phyloP scores from a whole-genome alignment of 768 basidiomycete species.

The Suillus clintonianus region DNA sequence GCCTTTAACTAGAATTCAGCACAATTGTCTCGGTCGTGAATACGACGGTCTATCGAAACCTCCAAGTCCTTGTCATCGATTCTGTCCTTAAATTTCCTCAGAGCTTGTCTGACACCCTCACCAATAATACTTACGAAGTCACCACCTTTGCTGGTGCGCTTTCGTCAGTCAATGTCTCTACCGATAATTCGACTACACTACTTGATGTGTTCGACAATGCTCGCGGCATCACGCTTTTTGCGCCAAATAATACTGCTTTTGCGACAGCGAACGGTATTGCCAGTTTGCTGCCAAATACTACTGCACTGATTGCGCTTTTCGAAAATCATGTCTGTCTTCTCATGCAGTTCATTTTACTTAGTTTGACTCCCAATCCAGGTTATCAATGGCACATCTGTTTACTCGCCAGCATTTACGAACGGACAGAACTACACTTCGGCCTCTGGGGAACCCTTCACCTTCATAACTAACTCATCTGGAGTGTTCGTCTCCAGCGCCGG shows the following conservation, averaged over 20 bases:
- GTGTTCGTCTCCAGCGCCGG: slow-evolving; percentile 51
- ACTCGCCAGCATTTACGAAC: slow-evolving; percentile 53
- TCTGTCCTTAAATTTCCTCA: slow-evolving; percentile 57
- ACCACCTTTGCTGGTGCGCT: slow-evolving; percentile 39
- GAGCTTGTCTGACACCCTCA: slow-evolving; percentile 44
- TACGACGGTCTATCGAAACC: slow-evolving; percentile 38
- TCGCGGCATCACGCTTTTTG: slow-evolving; percentile 66
- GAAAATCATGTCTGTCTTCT: slow-evolving; percentile 56
- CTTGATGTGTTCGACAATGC: slow-evolving; percentile 35
- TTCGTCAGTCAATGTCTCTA: slow-evolving; percentile 10
- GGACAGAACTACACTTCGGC: slow-evolving; percentile 48
- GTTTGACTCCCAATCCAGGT: slow-evolving; percentile 34
- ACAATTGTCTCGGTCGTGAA: slow-evolving; percentile 39
- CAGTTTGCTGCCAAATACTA: slow-evolving; percentile 43
- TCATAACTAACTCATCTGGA: slow-evolving; percentile 58
- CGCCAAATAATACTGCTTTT: slow-evolving; percentile 58
- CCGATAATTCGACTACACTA: slow-evolving; percentile 24
- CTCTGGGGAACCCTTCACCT: slow-evolving; percentile 54
- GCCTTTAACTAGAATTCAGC: slow-evolving; percentile 3
- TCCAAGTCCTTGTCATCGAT: slow-evolving; percentile 50
- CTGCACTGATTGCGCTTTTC: slow-evolving; percentile 47
- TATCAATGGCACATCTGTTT: slow-evolving; percentile 69
- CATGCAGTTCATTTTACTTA: neutral
- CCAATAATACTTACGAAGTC: slow-evolving; percentile 39
- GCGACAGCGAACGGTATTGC: slow-evolving; percentile 35